A percentile compares a stretch with the other conserved stretches of the same genome.
Evolutionary conservation across 2,329 filamentous ascomycete genomes (phyloP).

Genomic region (Colletotrichum cordylinicola): DNA sequence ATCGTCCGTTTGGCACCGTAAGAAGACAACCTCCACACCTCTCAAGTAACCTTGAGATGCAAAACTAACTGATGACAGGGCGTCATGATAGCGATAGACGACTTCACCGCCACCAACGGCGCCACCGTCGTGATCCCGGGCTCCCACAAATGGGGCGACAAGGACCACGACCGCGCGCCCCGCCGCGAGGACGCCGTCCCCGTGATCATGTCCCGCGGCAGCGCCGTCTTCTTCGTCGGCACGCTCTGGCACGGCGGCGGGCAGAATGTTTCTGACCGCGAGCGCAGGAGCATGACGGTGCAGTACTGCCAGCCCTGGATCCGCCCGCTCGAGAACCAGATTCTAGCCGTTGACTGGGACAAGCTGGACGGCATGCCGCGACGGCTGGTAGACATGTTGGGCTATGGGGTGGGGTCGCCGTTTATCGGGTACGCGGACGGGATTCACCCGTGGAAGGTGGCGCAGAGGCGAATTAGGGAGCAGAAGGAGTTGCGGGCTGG

Average conservation of each 20-base stretch:
- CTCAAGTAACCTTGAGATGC: too few relatives aligned
- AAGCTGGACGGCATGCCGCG: constrained; percentile 26
- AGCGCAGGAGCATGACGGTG: constrained; percentile 40
- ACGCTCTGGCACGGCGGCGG: constrained; percentile 44
- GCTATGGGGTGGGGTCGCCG: constrained; percentile 27
- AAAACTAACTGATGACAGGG: constrained; percentile 14
- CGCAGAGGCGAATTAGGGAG: constrained; percentile 20
- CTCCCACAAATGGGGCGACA: constrained; percentile 36
- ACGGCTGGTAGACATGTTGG: constrained; percentile 28
- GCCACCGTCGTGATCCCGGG: constrained; percentile 39
- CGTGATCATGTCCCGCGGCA: constrained; percentile 39
- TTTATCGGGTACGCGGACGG: constrained; percentile 29
- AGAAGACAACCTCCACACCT: too few relatives aligned
- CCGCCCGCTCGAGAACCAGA: constrained; percentile 41
- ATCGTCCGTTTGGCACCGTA: constrained; percentile 36
- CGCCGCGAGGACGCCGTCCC: constrained; percentile 33
- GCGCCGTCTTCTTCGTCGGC: constrained; percentile 38
- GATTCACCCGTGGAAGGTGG: constrained; percentile 22
- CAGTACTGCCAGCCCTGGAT: constrained; percentile 47
- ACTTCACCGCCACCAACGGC: constrained; percentile 37
- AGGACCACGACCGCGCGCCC: constrained; percentile 26
- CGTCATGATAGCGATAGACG: constrained; percentile 35
- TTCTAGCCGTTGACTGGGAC: constrained; percentile 36
- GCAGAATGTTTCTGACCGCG: constrained; percentile 32
- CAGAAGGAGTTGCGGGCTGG: constrained; percentile 5